A percentile compares a stretch with the other conserved stretches of the same genome.
phyloP scores from a whole-genome alignment of 108 stramenopile species.

The Heterococcus sp. region DNA sequence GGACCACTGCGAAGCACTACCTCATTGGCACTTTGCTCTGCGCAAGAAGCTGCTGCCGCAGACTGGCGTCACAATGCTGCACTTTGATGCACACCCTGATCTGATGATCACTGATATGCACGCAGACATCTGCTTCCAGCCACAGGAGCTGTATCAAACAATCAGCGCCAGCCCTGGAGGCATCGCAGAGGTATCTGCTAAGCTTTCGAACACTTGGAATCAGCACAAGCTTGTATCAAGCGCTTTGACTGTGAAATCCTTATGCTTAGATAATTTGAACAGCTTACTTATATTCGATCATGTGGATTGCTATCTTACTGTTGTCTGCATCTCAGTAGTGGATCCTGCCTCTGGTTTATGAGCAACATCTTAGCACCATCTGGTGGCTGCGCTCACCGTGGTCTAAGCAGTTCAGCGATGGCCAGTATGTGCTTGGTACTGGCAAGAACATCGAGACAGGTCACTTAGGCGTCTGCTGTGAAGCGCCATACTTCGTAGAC shows the following conservation, averaged over 20 bases:
- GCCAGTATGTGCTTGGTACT: conserved; percentile 5
- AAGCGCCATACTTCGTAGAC: conserved; percentile 35
- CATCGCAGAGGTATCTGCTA: conserved; percentile 38
- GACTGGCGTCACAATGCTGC: conserved; percentile 19
- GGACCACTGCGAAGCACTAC: conserved; percentile 29
- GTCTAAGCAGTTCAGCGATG: conserved; percentile 44
- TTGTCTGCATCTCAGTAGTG: no score
- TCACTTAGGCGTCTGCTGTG: not conserved
- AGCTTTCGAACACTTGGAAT: no score
- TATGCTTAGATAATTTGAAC: no score
- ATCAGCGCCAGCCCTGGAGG: conserved; percentile 34
- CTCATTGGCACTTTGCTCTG: conserved; percentile 17
- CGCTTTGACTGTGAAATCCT: no score
- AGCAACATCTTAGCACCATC: conserved; percentile 24
- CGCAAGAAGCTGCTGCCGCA: conserved; percentile 27
- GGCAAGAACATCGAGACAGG: not conserved
- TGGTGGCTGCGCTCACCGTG: conserved; percentile 51
- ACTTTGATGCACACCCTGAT: conserved; percentile 57
- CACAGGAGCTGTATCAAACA: conserved; percentile 39
- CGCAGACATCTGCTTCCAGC: conserved; percentile 36
- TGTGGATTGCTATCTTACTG: no score
- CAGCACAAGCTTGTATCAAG: no score
- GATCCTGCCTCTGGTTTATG: conserved; percentile 48
- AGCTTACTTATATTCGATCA: no score
- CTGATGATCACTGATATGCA: conserved; percentile 47